Base-by-base conservation (phyloP, 2,329 filamentous ascomycete genomes). In the Arthrobotrys entomopaga region DNA sequence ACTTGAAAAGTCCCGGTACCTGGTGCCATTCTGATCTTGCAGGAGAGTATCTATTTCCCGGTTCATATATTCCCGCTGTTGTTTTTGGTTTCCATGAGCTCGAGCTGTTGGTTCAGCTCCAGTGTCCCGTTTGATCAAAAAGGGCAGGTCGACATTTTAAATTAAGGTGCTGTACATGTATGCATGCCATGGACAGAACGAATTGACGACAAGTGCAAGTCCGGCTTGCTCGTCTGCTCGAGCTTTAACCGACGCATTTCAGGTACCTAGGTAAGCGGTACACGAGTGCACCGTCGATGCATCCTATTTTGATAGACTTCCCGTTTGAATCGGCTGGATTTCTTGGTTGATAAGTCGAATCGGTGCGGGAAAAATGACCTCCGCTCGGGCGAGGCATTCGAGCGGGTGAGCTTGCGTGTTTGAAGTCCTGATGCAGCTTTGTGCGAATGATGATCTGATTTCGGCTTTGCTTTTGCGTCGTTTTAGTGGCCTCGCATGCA, bases 241-340 rank as follows among this genome's bases (percentile, higher is more conserved):
- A 15, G 19, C 16, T 57, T 57, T 43, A 10, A 57, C 26, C 53
- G 26, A 43, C 19, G 11, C 46, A 22, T 16, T 5, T 19, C n/a
- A 50, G 3, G n/a, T n/a, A n/a, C 19, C 46, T 48, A 10, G 8
- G 8, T 13, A 26, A 15, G n/a, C 20, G 13, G 20, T 34, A 8
- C 29, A n/a, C 29, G 29, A n/a, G 10, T 29, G 26, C 40, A 15
- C 38, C 22, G 19, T 59, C 46, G 46, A 43, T 19, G 54, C n/a
- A n/a, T n/a, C n/a, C n/a, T 34, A 34, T 34, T 34, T 19, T 46
- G 46, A 29, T 59, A 48, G 38, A 59, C 56, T 59, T 59, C 56
- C 56, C 56, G 56, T 59, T 22, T n/a, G n/a, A 48, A 59, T 10
- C 29, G 29, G 5, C 29, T 34, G 10, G 29, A 34, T 34, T 7